These are phyloP conservation scores for Eucalyptus paniculata DNA, from an alignment of 345 rosid genomes.

Conservation along the genomic window DNA sequence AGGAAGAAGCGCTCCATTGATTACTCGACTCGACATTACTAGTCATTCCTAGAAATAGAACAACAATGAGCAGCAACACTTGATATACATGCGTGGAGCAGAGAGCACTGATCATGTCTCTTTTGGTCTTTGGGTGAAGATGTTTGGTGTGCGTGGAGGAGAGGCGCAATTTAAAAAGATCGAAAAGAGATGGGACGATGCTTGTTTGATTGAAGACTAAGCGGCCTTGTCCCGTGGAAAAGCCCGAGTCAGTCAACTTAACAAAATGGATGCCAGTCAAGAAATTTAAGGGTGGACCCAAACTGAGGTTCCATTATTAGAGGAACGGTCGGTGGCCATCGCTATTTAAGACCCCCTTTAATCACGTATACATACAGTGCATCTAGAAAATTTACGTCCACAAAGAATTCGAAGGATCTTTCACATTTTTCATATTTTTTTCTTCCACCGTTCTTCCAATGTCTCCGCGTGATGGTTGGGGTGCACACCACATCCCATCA, in stretches of 20 bases:
- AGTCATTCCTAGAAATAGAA: not conserved
- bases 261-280: not conserved
- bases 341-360: too few relatives aligned
- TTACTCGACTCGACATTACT: not conserved
- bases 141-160: not conserved
- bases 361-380: too few relatives aligned
- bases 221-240: not conserved
- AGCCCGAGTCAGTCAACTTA: not conserved
- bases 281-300: not conserved
- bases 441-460: not conserved
- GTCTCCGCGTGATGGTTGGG: not conserved
- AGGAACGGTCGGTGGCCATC: too few relatives aligned
- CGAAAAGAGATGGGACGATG: not conserved
- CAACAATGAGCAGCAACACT: not conserved
- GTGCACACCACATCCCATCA: not conserved
- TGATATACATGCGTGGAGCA: fast-evolving
- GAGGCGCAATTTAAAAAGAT: not conserved
- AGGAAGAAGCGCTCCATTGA: fast-evolving
- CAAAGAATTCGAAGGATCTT: fast-evolving
- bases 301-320: not conserved
- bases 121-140: not conserved
- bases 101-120: not conserved
- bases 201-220: not conserved
- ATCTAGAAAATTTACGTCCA: too few relatives aligned
- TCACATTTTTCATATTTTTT: too few relatives aligned